These are phyloP conservation scores for Colletotrichum sp. DNA, from an alignment of 2,329 filamentous ascomycete species.

Conservation along the genomic window DNA sequence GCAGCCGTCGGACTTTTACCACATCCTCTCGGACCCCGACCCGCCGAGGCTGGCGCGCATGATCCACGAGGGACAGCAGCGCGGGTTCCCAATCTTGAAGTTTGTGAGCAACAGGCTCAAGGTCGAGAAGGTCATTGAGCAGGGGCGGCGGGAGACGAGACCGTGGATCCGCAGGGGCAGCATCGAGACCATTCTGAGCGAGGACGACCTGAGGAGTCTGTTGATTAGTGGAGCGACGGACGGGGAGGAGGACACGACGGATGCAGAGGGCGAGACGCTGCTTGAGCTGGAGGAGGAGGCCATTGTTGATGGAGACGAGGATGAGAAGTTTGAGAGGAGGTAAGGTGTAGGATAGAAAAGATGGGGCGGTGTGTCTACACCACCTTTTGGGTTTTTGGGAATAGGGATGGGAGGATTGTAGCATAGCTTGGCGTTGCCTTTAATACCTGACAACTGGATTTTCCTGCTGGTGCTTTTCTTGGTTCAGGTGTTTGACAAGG, in stretches of 20 bases:
- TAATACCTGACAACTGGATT: neutral
- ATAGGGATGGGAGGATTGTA: neutral
- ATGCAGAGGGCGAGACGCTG: constrained; percentile 31
- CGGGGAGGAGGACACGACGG: constrained; percentile 22
- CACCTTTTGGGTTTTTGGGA: neutral
- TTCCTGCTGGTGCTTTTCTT: neutral
- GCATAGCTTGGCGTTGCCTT: neutral
- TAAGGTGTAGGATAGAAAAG: neutral
- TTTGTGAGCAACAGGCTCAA: constrained; percentile 89
- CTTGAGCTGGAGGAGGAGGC: constrained; percentile 29
- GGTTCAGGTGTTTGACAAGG: too few species aligned
- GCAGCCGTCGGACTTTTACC: constrained; percentile 77
- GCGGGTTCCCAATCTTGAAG: constrained; percentile 87
- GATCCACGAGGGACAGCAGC: constrained; percentile 89
- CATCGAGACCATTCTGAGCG: constrained; percentile 65
- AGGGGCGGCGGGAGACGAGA: constrained; percentile 60
- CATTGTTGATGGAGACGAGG: constrained; percentile 14
- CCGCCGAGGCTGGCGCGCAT: constrained; percentile 79
- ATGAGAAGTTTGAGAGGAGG: neutral
- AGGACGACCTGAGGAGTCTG: constrained; percentile 62
- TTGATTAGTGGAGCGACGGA: constrained; percentile 33
- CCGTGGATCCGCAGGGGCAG: constrained; percentile 53
- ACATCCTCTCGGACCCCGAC: constrained; percentile 86
- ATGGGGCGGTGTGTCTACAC: neutral
- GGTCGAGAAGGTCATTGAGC: constrained; percentile 74